Evolutionary conservation across 2,329 filamentous ascomycete species (phyloP).

Genomic region (Zymoseptoria ardabiliae): DNA sequence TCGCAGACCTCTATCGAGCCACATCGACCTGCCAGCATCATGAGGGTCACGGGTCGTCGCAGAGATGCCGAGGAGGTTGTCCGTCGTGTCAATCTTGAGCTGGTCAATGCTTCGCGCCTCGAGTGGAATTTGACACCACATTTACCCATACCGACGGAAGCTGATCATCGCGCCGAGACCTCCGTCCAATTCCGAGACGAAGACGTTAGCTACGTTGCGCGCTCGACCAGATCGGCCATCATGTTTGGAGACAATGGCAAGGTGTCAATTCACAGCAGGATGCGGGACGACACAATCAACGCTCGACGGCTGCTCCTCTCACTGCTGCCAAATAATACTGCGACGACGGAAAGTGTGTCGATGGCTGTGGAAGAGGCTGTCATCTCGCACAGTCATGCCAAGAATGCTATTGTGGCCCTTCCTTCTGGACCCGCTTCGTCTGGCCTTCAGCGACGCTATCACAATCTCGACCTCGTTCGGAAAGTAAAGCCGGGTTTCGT

Average conservation of each 20-base stretch:
- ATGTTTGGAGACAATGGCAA: background rate
- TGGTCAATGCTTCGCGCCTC: conserved; percentile 10
- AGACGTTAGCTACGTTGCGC: conserved; percentile 14
- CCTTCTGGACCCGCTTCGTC: background rate
- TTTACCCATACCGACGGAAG: conserved; percentile 4
- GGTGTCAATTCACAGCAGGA: conserved; percentile 8
- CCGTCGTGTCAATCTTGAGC: conserved; percentile 15
- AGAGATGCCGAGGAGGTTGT: conserved; percentile 25
- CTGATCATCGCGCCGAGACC: background rate
- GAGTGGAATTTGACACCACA: conserved; percentile 10
- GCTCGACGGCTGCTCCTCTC: conserved; percentile 19
- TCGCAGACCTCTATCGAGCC: conserved; percentile 15
- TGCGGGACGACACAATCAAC: conserved; percentile 5
- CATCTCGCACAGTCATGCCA: background rate
- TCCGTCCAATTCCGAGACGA: conserved; percentile 8
- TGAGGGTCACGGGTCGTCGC: conserved; percentile 27
- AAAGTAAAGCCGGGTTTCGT: background rate
- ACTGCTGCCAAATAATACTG: conserved; percentile 13
- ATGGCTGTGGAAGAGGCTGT: background rate
- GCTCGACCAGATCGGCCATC: conserved; percentile 14
- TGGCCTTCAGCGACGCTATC: conserved; percentile 3
- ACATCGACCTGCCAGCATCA: conserved; percentile 16
- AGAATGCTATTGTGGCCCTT: background rate
- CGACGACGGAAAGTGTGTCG: conserved; percentile 7
- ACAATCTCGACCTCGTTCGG: background rate